These are phyloP conservation scores for Usnea hakonensis DNA, from an alignment of 495 filamentous ascomycete species.

Conservation along the genomic window DNA sequence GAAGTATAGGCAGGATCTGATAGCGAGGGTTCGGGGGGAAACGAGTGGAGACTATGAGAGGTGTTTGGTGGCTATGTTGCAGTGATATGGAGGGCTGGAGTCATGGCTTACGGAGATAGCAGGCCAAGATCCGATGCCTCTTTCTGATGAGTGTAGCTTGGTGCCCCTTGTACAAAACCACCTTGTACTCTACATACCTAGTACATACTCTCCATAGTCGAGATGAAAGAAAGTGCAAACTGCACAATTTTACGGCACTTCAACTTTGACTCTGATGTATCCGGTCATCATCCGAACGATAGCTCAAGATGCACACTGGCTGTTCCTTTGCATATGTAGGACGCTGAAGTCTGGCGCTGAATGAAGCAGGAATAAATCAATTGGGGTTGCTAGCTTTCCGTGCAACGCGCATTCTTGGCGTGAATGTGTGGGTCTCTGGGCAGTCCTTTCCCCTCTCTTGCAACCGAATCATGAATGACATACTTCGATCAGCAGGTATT, in stretches of 20 bases:
- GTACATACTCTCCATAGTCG: too few relatives aligned
- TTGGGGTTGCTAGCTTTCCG: background rate
- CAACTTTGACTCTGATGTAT: background rate
- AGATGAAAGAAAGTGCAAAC: background rate
- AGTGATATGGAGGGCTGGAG: background rate
- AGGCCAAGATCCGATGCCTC: too few relatives aligned
- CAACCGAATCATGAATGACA: background rate
- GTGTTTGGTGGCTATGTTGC: slow-evolving; percentile 48
- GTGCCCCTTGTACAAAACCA: too few relatives aligned
- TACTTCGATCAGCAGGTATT: background rate
- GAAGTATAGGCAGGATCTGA: slow-evolving; percentile 53
- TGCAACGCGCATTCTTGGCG: background rate
- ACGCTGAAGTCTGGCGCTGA: background rate
- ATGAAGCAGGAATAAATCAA: background rate
- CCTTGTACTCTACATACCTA: background rate
- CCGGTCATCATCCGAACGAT: background rate
- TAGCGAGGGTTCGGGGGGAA: slow-evolving; percentile 63
- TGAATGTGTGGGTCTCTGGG: background rate
- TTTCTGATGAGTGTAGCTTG: too few relatives aligned
- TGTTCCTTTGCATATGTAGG: background rate
- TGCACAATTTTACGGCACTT: background rate
- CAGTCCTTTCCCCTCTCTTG: background rate
- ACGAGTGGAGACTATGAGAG: slow-evolving; percentile 80
- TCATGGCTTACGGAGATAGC: background rate
- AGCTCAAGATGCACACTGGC: background rate